Evolutionary conservation across 2,329 filamentous ascomycete genomes (phyloP).

Genomic region (Talaromyces sp.): DNA sequence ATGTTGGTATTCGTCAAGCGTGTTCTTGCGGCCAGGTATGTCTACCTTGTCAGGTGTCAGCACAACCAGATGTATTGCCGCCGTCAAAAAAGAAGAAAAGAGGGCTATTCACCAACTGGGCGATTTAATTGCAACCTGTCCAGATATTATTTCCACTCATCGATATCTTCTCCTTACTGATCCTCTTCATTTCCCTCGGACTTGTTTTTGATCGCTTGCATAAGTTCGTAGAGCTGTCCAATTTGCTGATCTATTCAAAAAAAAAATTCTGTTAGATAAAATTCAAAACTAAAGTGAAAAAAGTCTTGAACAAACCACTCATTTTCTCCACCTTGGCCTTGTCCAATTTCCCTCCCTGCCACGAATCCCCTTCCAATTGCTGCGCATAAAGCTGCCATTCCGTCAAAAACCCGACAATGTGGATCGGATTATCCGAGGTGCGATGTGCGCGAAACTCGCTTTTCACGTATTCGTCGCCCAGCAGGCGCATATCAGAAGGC

Average conservation of each 20-base stretch:
- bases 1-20: background rate
- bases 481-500: constrained; percentile 64
- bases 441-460: constrained; percentile 83
- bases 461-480: constrained; percentile 92
- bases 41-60: no score
- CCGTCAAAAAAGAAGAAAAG: background rate
- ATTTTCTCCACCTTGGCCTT: constrained; percentile 81
- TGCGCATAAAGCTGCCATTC: constrained; percentile 97
- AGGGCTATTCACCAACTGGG: constrained; percentile 20
- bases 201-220: constrained; percentile 58
- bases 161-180: constrained; percentile 12
- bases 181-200: constrained; percentile 7
- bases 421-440: constrained; percentile 80
- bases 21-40: background rate
- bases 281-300: background rate
- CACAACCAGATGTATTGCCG: no score
- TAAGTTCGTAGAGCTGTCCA: constrained; percentile 87
- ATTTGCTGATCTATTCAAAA: constrained; percentile 72
- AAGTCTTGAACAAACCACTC: constrained; percentile 70
- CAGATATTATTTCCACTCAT: constrained; percentile 10
- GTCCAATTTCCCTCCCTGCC: constrained; percentile 81
- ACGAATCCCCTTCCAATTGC: constrained; percentile 78
- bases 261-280: background rate
- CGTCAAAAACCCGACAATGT: constrained; percentile 90
- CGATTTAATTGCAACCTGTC: constrained; percentile 4